These are phyloP conservation scores for Wickerhamomyces bisporus DNA, from an alignment of 805 yeast genomes.

Conservation along the genomic window DNA sequence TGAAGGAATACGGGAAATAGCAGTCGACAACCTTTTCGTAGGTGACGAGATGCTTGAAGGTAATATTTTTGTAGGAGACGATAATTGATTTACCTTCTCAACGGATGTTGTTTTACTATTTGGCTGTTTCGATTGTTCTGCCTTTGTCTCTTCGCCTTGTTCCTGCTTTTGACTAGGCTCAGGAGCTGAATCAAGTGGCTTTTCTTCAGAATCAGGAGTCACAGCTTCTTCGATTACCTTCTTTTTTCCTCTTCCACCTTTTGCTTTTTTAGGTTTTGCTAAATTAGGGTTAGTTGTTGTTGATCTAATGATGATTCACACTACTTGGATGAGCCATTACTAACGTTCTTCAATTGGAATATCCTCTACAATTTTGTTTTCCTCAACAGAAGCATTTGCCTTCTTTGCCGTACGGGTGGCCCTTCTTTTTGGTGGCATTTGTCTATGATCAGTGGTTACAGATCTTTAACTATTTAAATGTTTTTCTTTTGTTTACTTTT, in stretches of 20 bases:
- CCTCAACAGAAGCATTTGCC: not conserved
- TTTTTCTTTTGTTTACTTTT: conserved; percentile 1
- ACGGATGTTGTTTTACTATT: not conserved
- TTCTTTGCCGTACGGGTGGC: conserved; percentile 16
- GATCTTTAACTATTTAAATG: not conserved
- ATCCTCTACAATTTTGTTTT: conserved; percentile 2
- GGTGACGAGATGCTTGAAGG: conserved; percentile 2
- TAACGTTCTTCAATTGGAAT: conserved; percentile 1
- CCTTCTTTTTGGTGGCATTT: conserved; percentile 21
- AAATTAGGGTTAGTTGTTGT: not conserved
- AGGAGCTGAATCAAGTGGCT: too few relatives aligned
- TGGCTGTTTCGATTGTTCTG: not conserved
- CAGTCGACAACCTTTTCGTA: too few relatives aligned
- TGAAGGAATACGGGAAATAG: conserved; percentile 12
- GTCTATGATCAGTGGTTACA: not conserved
- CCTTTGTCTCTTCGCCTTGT: not conserved
- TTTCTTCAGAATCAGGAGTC: not conserved
- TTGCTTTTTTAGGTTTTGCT: conserved; percentile 1
- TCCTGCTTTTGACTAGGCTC: too few relatives aligned
- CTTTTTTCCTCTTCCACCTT: not conserved
- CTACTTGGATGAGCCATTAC: not conserved
- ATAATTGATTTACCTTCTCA: conserved; percentile 1
- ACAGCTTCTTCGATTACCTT: not conserved
- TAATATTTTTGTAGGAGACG: conserved; percentile 6
- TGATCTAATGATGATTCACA: not conserved